A percentile compares a stretch with the other conserved stretches of the same genome.
phyloP scores from a whole-genome alignment of 192 early-diverging fungal species.

The Gonapodya prolifera region DNA sequence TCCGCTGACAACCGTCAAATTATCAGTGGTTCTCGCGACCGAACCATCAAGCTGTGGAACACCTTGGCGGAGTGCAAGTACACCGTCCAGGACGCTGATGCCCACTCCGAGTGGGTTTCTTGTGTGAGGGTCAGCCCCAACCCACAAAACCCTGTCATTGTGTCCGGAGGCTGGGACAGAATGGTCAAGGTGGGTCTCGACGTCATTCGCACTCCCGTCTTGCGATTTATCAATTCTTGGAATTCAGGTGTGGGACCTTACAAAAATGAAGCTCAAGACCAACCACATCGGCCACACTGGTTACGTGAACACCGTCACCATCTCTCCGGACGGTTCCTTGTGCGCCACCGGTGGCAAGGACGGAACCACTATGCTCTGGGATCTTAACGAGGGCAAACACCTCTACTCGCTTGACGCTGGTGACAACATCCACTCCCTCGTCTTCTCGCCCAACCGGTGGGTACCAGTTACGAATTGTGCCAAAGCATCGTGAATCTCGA shows the following conservation, averaged over 20 bases:
- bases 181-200: constrained; percentile 86
- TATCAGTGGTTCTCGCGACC: constrained; percentile 95
- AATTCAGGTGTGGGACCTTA: constrained; percentile 89
- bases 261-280: constrained; percentile 96
- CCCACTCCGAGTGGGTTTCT: constrained; percentile 97
- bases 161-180: constrained; percentile 99
- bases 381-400: constrained; percentile 99
- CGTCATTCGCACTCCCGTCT: background rate
- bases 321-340: constrained; percentile 99
- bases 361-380: constrained; percentile 98
- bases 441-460: constrained; percentile 93
- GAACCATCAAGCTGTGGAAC: constrained; percentile 99
- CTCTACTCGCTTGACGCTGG: constrained; percentile 97
- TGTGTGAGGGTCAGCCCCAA: constrained; percentile 99
- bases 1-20: constrained; percentile 99
- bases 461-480: background rate
- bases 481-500: too few relatives aligned
- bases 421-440: constrained; percentile 89
- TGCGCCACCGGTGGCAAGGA: constrained; percentile 99
- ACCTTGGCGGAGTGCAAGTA: constrained; percentile 99
- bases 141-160: constrained; percentile 93
- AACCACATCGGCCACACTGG: constrained; percentile 98
- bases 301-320: constrained; percentile 95
- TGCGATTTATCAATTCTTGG: constrained; percentile 1
- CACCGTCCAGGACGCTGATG: constrained; percentile 82